Base-by-base conservation (phyloP, 23 red algal genomes). In the Gracilariopsis chorda region DNA sequence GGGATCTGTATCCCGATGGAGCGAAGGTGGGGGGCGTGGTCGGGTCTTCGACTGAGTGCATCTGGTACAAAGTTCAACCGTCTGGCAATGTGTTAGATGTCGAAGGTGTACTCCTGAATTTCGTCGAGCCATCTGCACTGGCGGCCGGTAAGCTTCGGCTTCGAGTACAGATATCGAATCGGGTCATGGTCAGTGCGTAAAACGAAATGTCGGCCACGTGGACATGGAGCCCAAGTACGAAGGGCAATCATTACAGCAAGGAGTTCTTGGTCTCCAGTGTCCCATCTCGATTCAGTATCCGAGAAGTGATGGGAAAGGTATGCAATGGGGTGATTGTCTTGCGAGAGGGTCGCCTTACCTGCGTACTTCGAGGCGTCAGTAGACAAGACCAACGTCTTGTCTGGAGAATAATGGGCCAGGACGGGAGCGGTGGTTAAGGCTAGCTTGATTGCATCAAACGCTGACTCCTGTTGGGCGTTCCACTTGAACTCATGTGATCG, bases 301-400 rank as follows among this genome's bases (percentile, higher is more conserved):
- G 24, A 37, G 0, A 74, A 39, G 11, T 39, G 25, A 41, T 1
- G 67, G 28, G 67, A 74, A 21, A 74, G 35, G 44, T 74, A 74
- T 37, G 28, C 12, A 20, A 74, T 39, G 11, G 27, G 67, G 33
- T 41, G 67, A 37, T 34, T 39, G 20, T 11, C 35, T 35, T 37
- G 67, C 35, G 36, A 30, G 6, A 74, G 35, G 35, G 28, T 11
- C 44, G 67, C 1, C 9, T 39, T 39, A 23, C 36, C 67, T 41
- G 67, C 67, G 44, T 37, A 74, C 1, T 74, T 74, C 24, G 67
- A 74, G 11, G 67, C 67, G 35, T 74, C 67, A 7, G 67, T 74
- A 35, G 16, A 41, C 27, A 37, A 10, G 20, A 74, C 67, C 36
- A 74, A 74, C 21, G 23, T 41, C 67, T 74, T 37, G 21, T 74